Percentiles rank a stretch among this genome's conserved stretches.
phyloP scores from a whole-genome alignment of 139 green algal genomes.

The Limnomonas spitsbergensis region DNA sequence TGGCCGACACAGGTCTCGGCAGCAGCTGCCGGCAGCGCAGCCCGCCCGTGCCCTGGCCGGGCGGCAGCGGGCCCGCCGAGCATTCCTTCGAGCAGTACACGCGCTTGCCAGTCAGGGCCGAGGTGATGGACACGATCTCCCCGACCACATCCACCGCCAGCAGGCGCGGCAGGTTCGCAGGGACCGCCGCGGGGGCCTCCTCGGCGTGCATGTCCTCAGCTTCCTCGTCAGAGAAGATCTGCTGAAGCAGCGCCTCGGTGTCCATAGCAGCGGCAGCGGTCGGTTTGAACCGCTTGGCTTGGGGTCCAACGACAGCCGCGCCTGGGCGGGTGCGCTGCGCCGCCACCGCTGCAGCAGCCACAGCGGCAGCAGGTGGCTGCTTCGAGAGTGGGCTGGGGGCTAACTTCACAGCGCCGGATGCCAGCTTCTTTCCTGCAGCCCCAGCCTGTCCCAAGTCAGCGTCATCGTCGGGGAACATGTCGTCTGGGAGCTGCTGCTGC shows the following conservation, averaged over 20 bases:
- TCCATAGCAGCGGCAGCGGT: background rate
- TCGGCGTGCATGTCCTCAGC: background rate
- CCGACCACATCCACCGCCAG: conserved; percentile 10
- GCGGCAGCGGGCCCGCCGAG: too few relatives aligned
- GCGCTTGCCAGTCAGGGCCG: background rate
- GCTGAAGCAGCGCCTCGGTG: background rate
- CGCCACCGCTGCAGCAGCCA: too few relatives aligned
- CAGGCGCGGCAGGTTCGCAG: background rate
- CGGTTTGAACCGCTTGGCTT: background rate
- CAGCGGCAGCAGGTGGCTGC: background rate
- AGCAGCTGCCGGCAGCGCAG: conserved; percentile 4
- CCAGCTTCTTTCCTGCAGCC: background rate
- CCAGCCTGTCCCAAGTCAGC: too few relatives aligned
- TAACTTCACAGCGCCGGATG: background rate
- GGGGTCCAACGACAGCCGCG: background rate
- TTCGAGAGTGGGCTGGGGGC: background rate
- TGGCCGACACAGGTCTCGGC: background rate
- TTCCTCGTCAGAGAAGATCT: background rate
- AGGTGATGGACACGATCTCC: conserved; percentile 1
- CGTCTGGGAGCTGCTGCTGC: background rate
- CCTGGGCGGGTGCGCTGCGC: background rate
- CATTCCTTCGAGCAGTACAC: conserved; percentile 15
- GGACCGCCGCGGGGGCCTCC: background rate
- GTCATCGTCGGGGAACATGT: background rate
- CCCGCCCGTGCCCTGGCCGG: too few relatives aligned